These are phyloP conservation scores for Xylariaceae sp. DNA, from an alignment of 2,329 filamentous ascomycete species.

Conservation along the genomic window DNA sequence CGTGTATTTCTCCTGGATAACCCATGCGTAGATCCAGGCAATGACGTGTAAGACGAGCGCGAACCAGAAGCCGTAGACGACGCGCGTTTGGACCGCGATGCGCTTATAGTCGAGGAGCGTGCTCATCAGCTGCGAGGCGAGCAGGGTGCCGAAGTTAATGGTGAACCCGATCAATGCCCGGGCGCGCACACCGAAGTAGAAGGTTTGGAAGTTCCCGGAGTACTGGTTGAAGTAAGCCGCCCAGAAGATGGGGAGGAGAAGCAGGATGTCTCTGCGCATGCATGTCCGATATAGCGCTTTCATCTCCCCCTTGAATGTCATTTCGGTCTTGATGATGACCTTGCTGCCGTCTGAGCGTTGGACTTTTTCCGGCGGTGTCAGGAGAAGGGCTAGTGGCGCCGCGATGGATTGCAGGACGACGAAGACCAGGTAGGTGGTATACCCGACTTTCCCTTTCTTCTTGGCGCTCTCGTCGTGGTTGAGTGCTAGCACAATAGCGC, in stretches of 20 bases:
- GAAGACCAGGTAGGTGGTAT: conserved; percentile 63
- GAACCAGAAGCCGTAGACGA: conserved; percentile 41
- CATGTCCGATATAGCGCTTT: conserved; percentile 56
- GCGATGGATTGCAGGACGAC: conserved; percentile 63
- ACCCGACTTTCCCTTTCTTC: conserved; percentile 53
- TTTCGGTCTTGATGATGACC: conserved; percentile 58
- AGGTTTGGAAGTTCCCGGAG: conserved; percentile 44
- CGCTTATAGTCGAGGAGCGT: conserved; percentile 20
- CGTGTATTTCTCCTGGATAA: conserved; percentile 47
- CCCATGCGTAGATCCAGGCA: conserved; percentile 49
- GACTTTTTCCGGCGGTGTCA: conserved; percentile 57
- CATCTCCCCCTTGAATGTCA: conserved; percentile 52
- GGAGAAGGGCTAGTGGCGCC: conserved; percentile 56
- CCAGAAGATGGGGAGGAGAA: conserved; percentile 66
- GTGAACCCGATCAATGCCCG: conserved; percentile 66
- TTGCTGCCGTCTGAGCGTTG: conserved; percentile 60
- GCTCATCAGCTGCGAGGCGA: conserved; percentile 52
- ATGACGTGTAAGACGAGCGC: conserved; percentile 40
- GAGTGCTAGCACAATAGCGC: conserved; percentile 64
- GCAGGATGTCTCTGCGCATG: conserved; percentile 64
- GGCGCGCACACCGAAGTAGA: conserved; percentile 66
- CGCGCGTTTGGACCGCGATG: conserved; percentile 35
- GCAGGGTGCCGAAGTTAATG: conserved; percentile 60
- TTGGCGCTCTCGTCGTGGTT: conserved; percentile 52
- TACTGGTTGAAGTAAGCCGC: conserved; percentile 52